Evolutionary conservation across 768 basidiomycete species (phyloP).

Genomic region (Phanerodontia chrysosporium): DNA sequence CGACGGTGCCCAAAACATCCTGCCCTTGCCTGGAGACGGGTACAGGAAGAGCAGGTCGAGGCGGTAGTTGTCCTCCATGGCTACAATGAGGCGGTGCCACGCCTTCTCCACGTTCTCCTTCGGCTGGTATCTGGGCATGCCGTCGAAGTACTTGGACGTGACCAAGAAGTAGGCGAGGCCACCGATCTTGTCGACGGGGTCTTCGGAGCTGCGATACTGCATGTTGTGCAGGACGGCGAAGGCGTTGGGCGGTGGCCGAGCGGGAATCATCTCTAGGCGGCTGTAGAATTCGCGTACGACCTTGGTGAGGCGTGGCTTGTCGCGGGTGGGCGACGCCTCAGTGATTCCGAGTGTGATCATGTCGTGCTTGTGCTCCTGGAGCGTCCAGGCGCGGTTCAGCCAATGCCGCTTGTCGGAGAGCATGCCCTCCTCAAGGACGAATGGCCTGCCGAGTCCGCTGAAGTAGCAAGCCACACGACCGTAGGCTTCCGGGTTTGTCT

Average conservation of each 20-base stretch:
- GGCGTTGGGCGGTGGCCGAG: background rate
- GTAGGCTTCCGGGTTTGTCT: background rate
- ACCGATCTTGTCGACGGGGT: background rate
- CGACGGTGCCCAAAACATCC: background rate
- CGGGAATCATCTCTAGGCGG: background rate
- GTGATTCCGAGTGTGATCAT: background rate
- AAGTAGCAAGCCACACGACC: background rate
- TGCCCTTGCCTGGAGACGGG: background rate
- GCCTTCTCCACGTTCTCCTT: background rate
- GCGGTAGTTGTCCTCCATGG: background rate
- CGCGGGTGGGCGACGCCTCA: background rate
- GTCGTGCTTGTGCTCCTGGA: background rate
- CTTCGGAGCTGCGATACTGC: background rate
- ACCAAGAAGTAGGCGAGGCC: background rate
- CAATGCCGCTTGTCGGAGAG: constrained; percentile 5
- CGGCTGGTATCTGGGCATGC: background rate
- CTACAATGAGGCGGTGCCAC: background rate
- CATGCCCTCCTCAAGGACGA: background rate
- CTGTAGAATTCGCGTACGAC: background rate
- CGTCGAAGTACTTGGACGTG: background rate
- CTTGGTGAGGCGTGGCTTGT: background rate
- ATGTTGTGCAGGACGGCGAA: background rate
- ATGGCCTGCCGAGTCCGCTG: background rate
- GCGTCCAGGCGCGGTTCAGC: constrained; percentile 9
- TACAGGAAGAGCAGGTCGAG: background rate